phyloP scores from a whole-genome alignment of 2,329 filamentous ascomycete genomes.

The Bipolaris cookei region DNA sequence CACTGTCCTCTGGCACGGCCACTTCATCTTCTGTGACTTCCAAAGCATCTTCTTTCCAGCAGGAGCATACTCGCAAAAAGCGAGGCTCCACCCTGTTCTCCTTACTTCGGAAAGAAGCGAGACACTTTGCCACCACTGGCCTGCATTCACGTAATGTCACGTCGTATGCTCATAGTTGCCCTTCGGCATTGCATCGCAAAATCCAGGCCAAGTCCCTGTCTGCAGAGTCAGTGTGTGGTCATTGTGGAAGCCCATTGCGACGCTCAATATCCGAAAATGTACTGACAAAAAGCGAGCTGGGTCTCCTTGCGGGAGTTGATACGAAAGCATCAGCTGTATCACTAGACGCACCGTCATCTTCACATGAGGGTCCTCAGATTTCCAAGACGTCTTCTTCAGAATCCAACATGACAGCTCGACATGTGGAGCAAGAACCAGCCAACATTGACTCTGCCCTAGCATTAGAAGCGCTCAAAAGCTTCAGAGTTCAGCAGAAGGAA shows the following conservation, averaged over 20 bases:
- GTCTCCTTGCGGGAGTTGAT: conserved; percentile 27
- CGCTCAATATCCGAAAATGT: conserved; percentile 48
- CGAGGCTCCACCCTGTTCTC: conserved; percentile 40
- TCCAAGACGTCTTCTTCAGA: conserved; percentile 16
- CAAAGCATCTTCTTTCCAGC: conserved; percentile 29
- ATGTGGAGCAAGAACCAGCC: conserved; percentile 24
- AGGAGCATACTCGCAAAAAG: conserved; percentile 31
- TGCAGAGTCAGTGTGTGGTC: conserved; percentile 41
- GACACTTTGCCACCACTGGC: conserved; percentile 24
- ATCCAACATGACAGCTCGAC: conserved; percentile 15
- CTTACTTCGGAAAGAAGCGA: conserved; percentile 42
- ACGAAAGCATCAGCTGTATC: conserved; percentile 23
- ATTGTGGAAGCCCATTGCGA: conserved; percentile 51
- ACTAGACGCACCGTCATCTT: conserved; percentile 26
- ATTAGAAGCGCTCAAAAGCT: conserved; percentile 35
- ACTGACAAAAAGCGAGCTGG: conserved; percentile 49
- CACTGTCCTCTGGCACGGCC: conserved; percentile 34
- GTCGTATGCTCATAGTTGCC: conserved; percentile 28
- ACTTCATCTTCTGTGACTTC: conserved; percentile 30
- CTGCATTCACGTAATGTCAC: conserved; percentile 21
- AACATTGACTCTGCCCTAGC: conserved; percentile 31
- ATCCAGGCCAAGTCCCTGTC: conserved; percentile 33
- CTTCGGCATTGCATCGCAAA: conserved; percentile 32
- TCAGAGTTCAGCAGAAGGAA: conserved; percentile 38
- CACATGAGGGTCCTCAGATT: conserved; percentile 9